A percentile compares a stretch with the other conserved stretches of the same genome.
Evolutionary conservation across 345 rosid species (phyloP).

Genomic region (Acer yangbiense): DNA sequence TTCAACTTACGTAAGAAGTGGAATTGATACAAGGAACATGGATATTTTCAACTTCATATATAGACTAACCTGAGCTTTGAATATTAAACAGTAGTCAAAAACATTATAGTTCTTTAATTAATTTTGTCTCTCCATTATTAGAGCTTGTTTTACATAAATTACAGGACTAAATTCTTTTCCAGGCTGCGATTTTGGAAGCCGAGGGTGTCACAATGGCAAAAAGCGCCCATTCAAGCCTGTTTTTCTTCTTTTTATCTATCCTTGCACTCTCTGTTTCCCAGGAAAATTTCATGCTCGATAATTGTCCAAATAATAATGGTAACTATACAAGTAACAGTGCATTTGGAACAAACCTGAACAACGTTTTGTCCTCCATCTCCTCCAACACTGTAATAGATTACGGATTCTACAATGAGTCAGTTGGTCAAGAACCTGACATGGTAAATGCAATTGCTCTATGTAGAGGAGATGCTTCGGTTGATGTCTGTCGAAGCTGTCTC

Average conservation of each 20-base stretch:
- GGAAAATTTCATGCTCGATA: neutral
- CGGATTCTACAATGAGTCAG: slow-evolving; percentile 35
- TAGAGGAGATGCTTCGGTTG: slow-evolving; percentile 27
- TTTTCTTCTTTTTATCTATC: neutral
- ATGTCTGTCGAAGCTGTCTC: slow-evolving; percentile 25
- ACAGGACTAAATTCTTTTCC: neutral
- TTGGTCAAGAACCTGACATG: slow-evolving; percentile 10
- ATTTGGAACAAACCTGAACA: slow-evolving; percentile 29
- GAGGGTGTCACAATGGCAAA: neutral
- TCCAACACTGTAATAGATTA: slow-evolving; percentile 10
- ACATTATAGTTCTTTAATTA: neutral
- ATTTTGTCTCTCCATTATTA: neutral
- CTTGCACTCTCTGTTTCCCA: slow-evolving; percentile 19
- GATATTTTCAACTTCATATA: too few relatives aligned
- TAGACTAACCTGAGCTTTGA: neutral
- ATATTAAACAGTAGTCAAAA: neutral
- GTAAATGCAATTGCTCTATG: slow-evolving; percentile 34
- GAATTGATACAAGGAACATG: too few relatives aligned
- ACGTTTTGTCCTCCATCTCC: slow-evolving; percentile 28
- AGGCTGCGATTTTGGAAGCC: neutral
- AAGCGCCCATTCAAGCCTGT: neutral
- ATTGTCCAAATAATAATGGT: neutral
- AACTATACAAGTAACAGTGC: slow-evolving; percentile 24
- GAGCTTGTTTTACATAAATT: neutral
- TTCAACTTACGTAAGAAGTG: too few relatives aligned